Conservation (phyloP, 2,329 filamentous ascomycete species). For the Knufia fluminis region DNA sequence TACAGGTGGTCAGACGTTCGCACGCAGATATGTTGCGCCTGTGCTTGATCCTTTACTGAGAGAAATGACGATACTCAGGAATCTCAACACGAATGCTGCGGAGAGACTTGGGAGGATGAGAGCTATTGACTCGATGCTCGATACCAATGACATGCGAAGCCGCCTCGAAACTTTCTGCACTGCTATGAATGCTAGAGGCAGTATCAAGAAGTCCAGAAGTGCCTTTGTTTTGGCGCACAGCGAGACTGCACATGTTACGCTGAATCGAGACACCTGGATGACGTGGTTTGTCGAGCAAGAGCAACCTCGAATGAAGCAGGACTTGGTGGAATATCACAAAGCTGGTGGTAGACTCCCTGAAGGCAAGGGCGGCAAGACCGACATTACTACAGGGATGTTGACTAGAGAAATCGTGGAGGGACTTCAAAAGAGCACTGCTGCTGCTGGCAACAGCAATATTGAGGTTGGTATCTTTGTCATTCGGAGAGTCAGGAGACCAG, state of each 20-base stretch:
- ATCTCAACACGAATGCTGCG: slow-evolving; percentile 49
- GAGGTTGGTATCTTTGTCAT: slow-evolving; percentile 44
- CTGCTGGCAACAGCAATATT: slow-evolving; percentile 31
- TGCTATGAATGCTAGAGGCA: slow-evolving; percentile 26
- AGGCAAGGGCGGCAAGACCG: slow-evolving; percentile 31
- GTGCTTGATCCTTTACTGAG: slow-evolving; percentile 53
- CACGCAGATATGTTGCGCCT: slow-evolving; percentile 50
- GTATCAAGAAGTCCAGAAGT: slow-evolving; percentile 26
- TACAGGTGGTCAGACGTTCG: slow-evolving; percentile 49
- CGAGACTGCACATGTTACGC: slow-evolving; percentile 40
- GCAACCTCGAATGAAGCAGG: slow-evolving; percentile 46
- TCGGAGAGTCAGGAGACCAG: slow-evolving; percentile 26
- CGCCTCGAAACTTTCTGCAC: slow-evolving; percentile 34
- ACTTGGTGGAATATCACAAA: slow-evolving; percentile 23
- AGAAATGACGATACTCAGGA: slow-evolving; percentile 49
- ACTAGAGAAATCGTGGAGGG: slow-evolving; percentile 51
- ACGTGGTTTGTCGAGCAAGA: slow-evolving; percentile 60
- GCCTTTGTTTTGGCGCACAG: slow-evolving; percentile 42
- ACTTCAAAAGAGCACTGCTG: slow-evolving; percentile 41
- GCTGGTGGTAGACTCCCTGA: slow-evolving; percentile 26
- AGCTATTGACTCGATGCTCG: slow-evolving; percentile 45
- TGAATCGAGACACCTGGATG: slow-evolving; percentile 48
- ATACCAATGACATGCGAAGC: slow-evolving; percentile 43
- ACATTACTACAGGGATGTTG: slow-evolving; percentile 46
- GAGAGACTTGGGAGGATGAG: slow-evolving; percentile 45